These are phyloP conservation scores for Phytophthora pisi DNA, from an alignment of 352 stramenopile species.

Conservation along the genomic window DNA sequence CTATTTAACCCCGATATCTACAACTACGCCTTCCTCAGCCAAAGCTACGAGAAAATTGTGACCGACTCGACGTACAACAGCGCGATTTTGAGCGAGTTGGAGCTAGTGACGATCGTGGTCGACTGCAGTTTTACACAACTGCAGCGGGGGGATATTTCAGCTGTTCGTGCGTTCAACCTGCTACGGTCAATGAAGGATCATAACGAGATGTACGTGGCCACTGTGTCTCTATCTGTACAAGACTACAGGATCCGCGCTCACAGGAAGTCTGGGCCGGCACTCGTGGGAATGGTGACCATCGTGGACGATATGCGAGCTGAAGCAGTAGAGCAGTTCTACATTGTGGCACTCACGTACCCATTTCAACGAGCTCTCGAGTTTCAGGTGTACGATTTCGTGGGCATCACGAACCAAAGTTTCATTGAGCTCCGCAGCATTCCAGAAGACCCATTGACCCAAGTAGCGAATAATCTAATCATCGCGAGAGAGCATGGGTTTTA, in stretches of 20 bases:
- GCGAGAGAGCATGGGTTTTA: not conserved
- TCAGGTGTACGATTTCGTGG: not conserved
- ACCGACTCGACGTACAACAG: not conserved
- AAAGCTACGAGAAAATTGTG: not conserved
- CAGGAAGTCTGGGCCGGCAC: not conserved
- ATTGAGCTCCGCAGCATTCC: not conserved
- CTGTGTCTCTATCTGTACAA: not conserved
- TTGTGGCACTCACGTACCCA: not conserved
- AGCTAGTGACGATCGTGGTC: not conserved
- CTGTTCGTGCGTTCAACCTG: not conserved
- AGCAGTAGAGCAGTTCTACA: not conserved
- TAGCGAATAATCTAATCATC: not conserved
- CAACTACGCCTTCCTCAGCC: not conserved
- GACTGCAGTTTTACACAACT: not conserved
- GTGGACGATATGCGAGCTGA: not conserved
- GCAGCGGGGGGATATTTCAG: not conserved
- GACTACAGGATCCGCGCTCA: not conserved
- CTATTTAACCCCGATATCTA: not conserved
- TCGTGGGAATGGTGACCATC: not conserved
- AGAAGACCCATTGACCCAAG: not conserved
- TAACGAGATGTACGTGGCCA: not conserved
- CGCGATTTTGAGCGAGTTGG: not conserved
- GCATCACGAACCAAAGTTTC: not conserved
- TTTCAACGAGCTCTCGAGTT: not conserved
- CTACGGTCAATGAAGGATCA: not conserved